phyloP scores from a whole-genome alignment of 768 basidiomycete species.

The Kwoniella heveanensis region DNA sequence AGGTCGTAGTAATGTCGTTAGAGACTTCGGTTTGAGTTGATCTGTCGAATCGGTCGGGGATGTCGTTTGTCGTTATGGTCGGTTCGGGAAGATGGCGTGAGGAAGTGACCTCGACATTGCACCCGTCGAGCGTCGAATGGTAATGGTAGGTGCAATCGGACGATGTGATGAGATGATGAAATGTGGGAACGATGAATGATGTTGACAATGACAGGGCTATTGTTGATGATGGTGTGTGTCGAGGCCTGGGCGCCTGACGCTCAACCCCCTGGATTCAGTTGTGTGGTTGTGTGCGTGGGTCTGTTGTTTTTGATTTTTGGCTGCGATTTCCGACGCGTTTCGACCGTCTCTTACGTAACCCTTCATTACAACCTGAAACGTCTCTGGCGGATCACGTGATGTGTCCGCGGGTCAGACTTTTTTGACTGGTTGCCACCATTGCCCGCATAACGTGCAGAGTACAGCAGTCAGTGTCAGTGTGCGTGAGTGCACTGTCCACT shows the following conservation, averaged over 20 bases:
- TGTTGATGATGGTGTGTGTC: constrained; percentile 12
- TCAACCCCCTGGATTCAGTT: background rate
- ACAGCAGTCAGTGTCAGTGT: no score
- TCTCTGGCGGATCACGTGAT: background rate
- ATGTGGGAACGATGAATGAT: constrained; percentile 30
- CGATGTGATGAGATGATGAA: constrained; percentile 7
- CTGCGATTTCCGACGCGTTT: constrained; percentile 1
- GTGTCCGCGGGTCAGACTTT: background rate
- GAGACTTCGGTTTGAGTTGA: constrained; percentile 3
- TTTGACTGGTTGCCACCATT: constrained; percentile 7
- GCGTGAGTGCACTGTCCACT: background rate
- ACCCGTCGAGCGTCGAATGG: background rate
- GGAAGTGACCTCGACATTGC: background rate
- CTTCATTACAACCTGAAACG: no score
- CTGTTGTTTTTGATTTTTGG: constrained; percentile 12
- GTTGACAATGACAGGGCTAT: constrained; percentile 6
- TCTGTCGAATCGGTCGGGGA: constrained; percentile 7
- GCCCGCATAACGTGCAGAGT: no score
- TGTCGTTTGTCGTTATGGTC: constrained; percentile 7
- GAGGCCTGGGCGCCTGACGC: background rate
- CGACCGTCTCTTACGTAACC: constrained; percentile 4
- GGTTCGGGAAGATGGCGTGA: background rate
- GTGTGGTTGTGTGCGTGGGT: no score
- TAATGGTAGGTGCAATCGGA: background rate
- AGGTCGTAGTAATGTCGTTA: background rate